Percentiles rank a stretch among this genome's conserved stretches.
Conservation (phyloP, 2,329 filamentous ascomycete genomes). For the Phyllachora maydis region DNA sequence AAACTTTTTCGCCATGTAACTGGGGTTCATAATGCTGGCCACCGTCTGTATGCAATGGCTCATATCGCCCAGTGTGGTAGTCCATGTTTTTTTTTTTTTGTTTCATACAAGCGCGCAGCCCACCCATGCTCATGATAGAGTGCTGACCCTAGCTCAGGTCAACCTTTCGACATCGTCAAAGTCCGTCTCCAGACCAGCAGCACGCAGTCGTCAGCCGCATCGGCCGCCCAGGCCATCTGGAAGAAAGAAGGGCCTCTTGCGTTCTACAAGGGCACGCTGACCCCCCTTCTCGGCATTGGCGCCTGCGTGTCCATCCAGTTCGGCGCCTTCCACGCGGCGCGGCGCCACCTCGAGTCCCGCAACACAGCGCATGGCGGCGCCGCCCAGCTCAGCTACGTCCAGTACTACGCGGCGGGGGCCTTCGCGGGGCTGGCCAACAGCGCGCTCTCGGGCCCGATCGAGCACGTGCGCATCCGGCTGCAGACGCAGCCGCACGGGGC, state of each 20-base stretch:
- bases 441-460: conserved; percentile 74
- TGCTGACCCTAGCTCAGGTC: conserved; percentile 21
- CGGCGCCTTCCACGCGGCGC: conserved; percentile 84
- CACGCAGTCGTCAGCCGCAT: conserved; percentile 59
- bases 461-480: conserved; percentile 88
- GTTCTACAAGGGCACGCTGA: conserved; percentile 97
- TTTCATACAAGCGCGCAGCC: no score
- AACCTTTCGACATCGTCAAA: conserved; percentile 84
- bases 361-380: conserved; percentile 31
- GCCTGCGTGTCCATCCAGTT: conserved; percentile 98
- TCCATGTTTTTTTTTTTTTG: no score
- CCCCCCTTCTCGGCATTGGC: conserved; percentile 84
- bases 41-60: no score
- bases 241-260: conserved; percentile 71
- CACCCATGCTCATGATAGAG: no score
- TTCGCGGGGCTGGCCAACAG: conserved; percentile 88
- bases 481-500: conserved; percentile 91
- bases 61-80: no score
- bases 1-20: no score
- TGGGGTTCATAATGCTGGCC: no score
- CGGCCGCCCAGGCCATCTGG: conserved; percentile 69
- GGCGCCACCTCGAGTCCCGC: conserved; percentile 60
- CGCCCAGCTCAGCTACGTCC: conserved; percentile 46
- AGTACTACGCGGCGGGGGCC: conserved; percentile 82
- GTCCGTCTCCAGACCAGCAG: conserved; percentile 83